phyloP scores from a whole-genome alignment of 2,329 filamentous ascomycete species.

The Thelonectria olida region DNA sequence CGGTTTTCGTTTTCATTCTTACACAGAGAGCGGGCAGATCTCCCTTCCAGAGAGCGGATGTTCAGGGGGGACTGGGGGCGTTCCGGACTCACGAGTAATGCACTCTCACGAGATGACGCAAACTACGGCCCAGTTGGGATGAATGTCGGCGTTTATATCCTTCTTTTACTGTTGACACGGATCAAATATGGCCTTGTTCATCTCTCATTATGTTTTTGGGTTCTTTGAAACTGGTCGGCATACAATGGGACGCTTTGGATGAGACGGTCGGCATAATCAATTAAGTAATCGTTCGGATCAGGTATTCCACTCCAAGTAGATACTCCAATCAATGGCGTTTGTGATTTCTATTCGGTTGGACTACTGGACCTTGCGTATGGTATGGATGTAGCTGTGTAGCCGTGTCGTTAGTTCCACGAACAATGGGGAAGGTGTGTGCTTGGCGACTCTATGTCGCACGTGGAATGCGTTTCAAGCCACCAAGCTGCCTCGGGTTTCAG shows the following conservation, averaged over 20 bases:
- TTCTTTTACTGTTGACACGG: slow-evolving; percentile 1
- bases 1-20: slow-evolving; percentile 4
- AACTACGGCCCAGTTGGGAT: slow-evolving; percentile 20
- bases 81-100: slow-evolving; percentile 20
- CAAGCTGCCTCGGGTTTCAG: too few relatives aligned
- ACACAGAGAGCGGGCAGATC: background rate
- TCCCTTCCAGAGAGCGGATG: slow-evolving; percentile 10
- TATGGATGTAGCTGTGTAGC: too few relatives aligned
- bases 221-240: slow-evolving; percentile 22
- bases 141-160: slow-evolving; percentile 25
- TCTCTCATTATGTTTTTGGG: slow-evolving; percentile 15
- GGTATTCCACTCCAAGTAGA: slow-evolving; percentile 8
- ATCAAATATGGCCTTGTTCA: slow-evolving; percentile 14
- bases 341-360: background rate
- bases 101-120: slow-evolving; percentile 30
- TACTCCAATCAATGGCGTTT: slow-evolving; percentile 20
- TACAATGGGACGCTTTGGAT: slow-evolving; percentile 13
- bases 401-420: too few relatives aligned
- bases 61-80: slow-evolving; percentile 8
- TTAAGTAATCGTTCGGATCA: slow-evolving; percentile 13
- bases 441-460: too few relatives aligned
- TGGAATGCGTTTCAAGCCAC: too few relatives aligned
- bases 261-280: background rate
- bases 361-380: too few relatives aligned
- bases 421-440: too few relatives aligned